These are phyloP conservation scores for Metschnikowia colocasiae DNA, from an alignment of 805 yeast genomes.

Conservation along the genomic window DNA sequence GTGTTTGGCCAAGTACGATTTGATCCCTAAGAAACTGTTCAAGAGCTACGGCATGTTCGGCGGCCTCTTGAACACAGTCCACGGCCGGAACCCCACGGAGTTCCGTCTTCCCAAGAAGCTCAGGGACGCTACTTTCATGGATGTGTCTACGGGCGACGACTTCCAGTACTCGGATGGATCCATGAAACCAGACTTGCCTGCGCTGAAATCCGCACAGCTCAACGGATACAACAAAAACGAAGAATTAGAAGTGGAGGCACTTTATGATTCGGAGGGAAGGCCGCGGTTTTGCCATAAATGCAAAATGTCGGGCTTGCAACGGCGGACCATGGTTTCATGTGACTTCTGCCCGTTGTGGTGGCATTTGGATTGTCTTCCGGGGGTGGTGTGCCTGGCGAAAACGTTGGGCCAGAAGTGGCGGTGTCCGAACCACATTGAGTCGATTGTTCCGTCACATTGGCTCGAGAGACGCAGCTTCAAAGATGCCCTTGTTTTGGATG, in stretches of 20 bases:
- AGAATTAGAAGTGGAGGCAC: slow-evolving; percentile 57
- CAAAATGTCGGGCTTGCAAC: slow-evolving; percentile 59
- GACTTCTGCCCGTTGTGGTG: slow-evolving; percentile 80
- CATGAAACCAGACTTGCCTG: slow-evolving; percentile 49
- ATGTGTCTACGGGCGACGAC: slow-evolving; percentile 59
- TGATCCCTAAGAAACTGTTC: slow-evolving; percentile 21
- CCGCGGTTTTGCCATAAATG: slow-evolving; percentile 75
- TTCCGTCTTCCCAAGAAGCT: slow-evolving; percentile 60
- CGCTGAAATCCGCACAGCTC: slow-evolving; percentile 30
- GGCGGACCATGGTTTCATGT: slow-evolving; percentile 61
- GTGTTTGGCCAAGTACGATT: slow-evolving; percentile 50
- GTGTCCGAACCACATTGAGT: slow-evolving; percentile 81
- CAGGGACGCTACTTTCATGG: slow-evolving; percentile 62
- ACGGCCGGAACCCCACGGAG: slow-evolving; percentile 45
- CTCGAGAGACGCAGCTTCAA: slow-evolving; percentile 44
- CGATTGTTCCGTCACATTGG: slow-evolving; percentile 39
- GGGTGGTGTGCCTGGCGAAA: slow-evolving; percentile 70
- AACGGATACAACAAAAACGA: slow-evolving; percentile 40
- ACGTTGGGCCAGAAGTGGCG: slow-evolving; percentile 80
- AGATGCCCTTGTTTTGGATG: slow-evolving; percentile 52
- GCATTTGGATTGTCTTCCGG: slow-evolving; percentile 85
- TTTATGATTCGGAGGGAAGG: slow-evolving; percentile 64
- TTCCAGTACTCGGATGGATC: slow-evolving; percentile 66
- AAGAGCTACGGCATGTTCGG: slow-evolving; percentile 47
- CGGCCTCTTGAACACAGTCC: slow-evolving; percentile 62